Percentiles rank a stretch among this genome's conserved stretches.
Conservation (phyloP, 2,329 filamentous ascomycete species). For the Aschersonia sp. region DNA sequence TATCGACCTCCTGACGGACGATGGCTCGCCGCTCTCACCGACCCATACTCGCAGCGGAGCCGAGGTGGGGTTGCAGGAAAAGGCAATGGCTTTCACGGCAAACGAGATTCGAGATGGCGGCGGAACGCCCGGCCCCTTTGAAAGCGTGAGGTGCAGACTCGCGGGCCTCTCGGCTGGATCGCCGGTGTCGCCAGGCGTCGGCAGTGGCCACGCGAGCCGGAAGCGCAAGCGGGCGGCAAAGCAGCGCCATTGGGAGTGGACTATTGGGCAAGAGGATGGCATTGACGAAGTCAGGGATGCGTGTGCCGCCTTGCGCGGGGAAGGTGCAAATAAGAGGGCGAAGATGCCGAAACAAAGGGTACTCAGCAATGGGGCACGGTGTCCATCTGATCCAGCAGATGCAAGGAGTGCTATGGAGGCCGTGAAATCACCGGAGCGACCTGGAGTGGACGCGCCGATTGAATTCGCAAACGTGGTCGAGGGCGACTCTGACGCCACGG, state of each 20-base stretch:
- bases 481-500: too few species aligned
- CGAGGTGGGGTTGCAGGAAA: slow-evolving; percentile 24
- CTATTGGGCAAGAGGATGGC: slow-evolving; percentile 40
- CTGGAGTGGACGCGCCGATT: too few species aligned
- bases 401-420: too few species aligned
- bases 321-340: slow-evolving; percentile 6
- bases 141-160: slow-evolving; percentile 46
- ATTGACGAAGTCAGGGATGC: slow-evolving; percentile 24
- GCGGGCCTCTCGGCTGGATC: slow-evolving; percentile 29
- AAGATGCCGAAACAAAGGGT: background rate
- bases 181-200: slow-evolving; percentile 19
- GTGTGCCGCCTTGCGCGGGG: slow-evolving; percentile 22
- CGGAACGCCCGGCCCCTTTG: slow-evolving; percentile 47
- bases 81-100: slow-evolving; percentile 33
- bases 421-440: too few species aligned
- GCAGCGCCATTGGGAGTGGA: slow-evolving; percentile 52
- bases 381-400: too few species aligned
- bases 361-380: background rate
- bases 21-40: slow-evolving; percentile 33
- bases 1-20: slow-evolving; percentile 46
- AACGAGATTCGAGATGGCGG: slow-evolving; percentile 45
- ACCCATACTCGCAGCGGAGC: slow-evolving; percentile 6
- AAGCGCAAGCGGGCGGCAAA: slow-evolving; percentile 42
- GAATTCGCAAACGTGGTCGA: too few species aligned
- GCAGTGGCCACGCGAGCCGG: slow-evolving; percentile 28